Conservation (phyloP, 1,284 basidiomycete species). For the Ceratobasidium sp. region DNA sequence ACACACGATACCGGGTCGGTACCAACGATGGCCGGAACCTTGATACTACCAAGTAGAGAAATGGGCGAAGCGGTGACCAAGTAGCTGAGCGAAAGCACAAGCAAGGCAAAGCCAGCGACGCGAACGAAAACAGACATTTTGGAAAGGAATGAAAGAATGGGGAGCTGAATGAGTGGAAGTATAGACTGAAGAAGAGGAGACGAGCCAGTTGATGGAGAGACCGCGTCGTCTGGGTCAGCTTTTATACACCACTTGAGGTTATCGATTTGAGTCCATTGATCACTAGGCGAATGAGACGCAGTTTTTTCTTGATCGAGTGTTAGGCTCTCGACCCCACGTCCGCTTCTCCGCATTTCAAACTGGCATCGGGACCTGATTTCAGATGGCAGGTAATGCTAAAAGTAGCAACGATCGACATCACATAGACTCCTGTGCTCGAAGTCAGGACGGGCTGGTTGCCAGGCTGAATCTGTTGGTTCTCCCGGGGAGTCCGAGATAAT, state of each 20-base stretch:
- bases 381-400: too few relatives aligned
- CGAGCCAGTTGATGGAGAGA: slow-evolving; percentile 5
- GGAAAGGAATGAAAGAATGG: not conserved
- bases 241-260: not conserved
- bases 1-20: slow-evolving; percentile 17
- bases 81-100: slow-evolving; percentile 36
- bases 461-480: too few relatives aligned
- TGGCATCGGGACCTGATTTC: too few relatives aligned
- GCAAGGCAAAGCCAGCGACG: not conserved
- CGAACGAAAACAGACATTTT: slow-evolving; percentile 33
- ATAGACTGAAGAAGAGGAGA: not conserved
- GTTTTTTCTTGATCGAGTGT: too few relatives aligned
- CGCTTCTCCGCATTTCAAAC: too few relatives aligned
- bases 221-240: not conserved
- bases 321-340: too few relatives aligned
- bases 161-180: not conserved
- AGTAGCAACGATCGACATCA: too few relatives aligned
- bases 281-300: too few relatives aligned
- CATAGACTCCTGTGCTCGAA: too few relatives aligned
- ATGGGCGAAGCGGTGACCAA: slow-evolving; percentile 21
- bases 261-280: not conserved
- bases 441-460: too few relatives aligned
- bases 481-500: too few relatives aligned
- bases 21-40: not conserved
- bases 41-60: not conserved